A percentile compares a stretch with the other conserved stretches of the same genome.
Conservation (phyloP, 139 green algal genomes). For the Chlorella sp. region DNA sequence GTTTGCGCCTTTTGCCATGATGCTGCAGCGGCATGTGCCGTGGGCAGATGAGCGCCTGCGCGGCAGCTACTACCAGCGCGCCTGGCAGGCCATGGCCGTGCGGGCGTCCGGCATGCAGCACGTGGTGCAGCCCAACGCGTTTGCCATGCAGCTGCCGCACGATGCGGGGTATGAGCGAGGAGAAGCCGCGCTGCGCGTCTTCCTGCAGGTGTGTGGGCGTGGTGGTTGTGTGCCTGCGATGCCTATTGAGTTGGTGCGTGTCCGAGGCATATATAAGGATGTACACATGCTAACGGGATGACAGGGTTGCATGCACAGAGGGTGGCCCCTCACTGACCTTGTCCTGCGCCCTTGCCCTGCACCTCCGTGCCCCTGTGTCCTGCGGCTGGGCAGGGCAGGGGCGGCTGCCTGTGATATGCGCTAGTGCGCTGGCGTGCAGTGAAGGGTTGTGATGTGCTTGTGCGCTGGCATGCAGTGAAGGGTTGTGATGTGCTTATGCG, state of each 20-base stretch:
- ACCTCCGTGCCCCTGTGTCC: too few relatives aligned
- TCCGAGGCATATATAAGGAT: neutral
- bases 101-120: slow-evolving; percentile 1
- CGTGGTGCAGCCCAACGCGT: slow-evolving; percentile 33
- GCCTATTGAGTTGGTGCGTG: neutral
- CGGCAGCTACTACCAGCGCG: slow-evolving; percentile 26
- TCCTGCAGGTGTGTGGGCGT: neutral
- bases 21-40: slow-evolving; percentile 29
- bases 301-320: too few relatives aligned
- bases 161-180: neutral
- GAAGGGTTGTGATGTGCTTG: neutral
- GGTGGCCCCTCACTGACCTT: too few relatives aligned
- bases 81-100: slow-evolving; percentile 10
- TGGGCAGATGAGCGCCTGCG: slow-evolving; percentile 34
- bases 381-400: too few relatives aligned
- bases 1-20: slow-evolving; percentile 29
- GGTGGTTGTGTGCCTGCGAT: neutral
- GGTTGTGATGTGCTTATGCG: neutral
- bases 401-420: too few relatives aligned
- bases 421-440: too few relatives aligned
- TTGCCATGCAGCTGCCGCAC: slow-evolving; percentile 30
- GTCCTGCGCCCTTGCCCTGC: too few relatives aligned
- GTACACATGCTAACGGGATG: too few relatives aligned
- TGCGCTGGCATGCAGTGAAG: neutral
- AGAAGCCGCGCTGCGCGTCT: neutral